Conservation (phyloP, 208 protist species). For the Entamoeba dispar region DNA sequence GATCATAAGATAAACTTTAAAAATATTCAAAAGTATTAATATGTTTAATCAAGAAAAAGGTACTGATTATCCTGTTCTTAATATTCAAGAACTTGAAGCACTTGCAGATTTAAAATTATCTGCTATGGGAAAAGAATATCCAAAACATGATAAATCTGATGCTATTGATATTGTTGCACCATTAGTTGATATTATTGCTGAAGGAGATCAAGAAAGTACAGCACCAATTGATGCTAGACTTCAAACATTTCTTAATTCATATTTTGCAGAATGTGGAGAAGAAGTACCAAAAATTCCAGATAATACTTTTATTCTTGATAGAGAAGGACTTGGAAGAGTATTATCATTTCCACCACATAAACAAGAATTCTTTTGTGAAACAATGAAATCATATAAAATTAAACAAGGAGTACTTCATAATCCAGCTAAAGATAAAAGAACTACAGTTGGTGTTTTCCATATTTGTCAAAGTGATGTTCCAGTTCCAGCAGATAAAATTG, state of each 20-base stretch:
- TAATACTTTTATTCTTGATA: constrained; percentile 18
- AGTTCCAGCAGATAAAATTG: constrained; percentile 31
- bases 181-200: neutral
- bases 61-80: neutral
- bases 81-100: neutral
- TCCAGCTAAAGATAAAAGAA: constrained; percentile 28
- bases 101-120: neutral
- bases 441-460: constrained; percentile 36
- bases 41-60: neutral
- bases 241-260: neutral
- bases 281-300: constrained; percentile 8
- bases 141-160: neutral
- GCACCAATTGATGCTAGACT: neutral
- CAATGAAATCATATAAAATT: constrained; percentile 17
- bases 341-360: constrained; percentile 18
- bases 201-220: neutral
- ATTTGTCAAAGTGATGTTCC: constrained; percentile 21
- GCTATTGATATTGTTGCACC: neutral
- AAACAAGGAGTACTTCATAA: constrained; percentile 33
- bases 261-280: neutral
- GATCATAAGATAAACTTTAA: too few species aligned
- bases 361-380: constrained; percentile 14
- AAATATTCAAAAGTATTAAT: neutral
- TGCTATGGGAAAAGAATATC: neutral
- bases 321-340: constrained; percentile 8